Percentiles rank a stretch among this genome's conserved stretches.
Conservation (phyloP, 495 filamentous ascomycete genomes). For the Mytilinidion resinicola region DNA sequence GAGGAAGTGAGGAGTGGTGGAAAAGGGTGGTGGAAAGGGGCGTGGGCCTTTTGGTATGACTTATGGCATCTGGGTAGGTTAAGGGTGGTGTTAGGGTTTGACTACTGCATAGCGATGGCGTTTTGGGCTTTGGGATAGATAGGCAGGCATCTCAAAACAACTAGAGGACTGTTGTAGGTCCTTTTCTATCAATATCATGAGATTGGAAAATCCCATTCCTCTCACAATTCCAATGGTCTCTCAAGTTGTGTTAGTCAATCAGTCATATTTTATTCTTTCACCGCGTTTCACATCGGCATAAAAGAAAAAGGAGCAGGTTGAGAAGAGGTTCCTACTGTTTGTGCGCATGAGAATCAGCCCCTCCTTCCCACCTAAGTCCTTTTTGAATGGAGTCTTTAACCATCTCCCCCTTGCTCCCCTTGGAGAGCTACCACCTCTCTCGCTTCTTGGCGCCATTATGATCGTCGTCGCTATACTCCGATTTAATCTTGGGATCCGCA, state of each 20-base stretch:
- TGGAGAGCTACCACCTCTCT: too few species aligned
- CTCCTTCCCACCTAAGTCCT: too few species aligned
- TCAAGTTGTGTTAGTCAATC: neutral
- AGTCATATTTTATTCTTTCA: neutral
- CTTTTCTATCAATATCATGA: neutral
- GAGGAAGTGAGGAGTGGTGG: constrained; percentile 47
- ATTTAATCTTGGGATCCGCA: too few species aligned
- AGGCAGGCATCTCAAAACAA: neutral
- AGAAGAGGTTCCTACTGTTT: too few species aligned
- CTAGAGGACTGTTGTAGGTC: neutral
- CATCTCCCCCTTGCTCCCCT: too few species aligned
- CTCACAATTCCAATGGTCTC: neutral
- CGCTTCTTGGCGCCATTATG: too few species aligned
- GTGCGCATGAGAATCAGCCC: too few species aligned
- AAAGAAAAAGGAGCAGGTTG: too few species aligned
- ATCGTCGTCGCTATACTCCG: too few species aligned
- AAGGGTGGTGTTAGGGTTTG: neutral
- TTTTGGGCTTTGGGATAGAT: neutral
- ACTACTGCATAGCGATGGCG: constrained; percentile 18
- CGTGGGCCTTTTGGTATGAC: neutral
- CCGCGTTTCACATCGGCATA: neutral
- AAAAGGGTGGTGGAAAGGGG: neutral
- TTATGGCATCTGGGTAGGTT: neutral
- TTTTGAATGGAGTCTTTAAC: too few species aligned
- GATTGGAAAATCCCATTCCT: neutral